Evolutionary conservation across 2,329 filamentous ascomycete species (phyloP).

Genomic region (Cercospora beticola): DNA sequence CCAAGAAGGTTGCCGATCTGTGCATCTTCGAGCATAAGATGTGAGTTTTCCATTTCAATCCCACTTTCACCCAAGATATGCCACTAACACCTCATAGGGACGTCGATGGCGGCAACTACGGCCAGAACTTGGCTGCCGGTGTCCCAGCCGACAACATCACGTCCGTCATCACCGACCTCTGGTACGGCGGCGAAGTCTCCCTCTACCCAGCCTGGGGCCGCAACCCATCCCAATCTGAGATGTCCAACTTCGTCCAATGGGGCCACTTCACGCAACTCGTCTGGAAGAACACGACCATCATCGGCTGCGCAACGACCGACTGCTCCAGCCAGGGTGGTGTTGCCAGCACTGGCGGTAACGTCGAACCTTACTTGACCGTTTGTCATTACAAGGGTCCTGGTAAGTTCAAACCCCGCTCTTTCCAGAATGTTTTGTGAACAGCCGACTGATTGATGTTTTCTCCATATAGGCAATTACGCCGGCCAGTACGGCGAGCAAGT

Average conservation of each 20-base stretch:
- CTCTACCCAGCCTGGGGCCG: conserved; percentile 47
- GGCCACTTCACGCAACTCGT: conserved; percentile 75
- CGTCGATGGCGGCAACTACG: conserved; percentile 63
- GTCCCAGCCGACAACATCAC: conserved; percentile 57
- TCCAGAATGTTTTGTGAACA: not conserved
- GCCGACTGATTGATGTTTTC: not conserved
- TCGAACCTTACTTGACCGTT: conserved; percentile 66
- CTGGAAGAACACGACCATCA: conserved; percentile 61
- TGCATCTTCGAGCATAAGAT: conserved; percentile 75
- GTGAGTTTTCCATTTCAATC: conserved; percentile 49
- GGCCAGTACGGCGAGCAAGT: conserved; percentile 21
- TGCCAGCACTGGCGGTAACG: conserved; percentile 41
- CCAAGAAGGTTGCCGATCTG: conserved; percentile 59
- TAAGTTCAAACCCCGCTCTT: conserved; percentile 45
- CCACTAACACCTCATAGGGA: too few species aligned
- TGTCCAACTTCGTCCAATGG: conserved; percentile 62
- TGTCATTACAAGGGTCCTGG: conserved; percentile 80
- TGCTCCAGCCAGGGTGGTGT: conserved; percentile 51
- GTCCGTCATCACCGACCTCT: conserved; percentile 70
- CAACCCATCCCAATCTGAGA: conserved; percentile 46
- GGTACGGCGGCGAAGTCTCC: conserved; percentile 77
- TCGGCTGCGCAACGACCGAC: conserved; percentile 62
- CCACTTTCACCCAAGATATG: too few species aligned
- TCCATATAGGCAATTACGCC: conserved; percentile 18
- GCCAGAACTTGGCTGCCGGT: conserved; percentile 85